phyloP scores from a whole-genome alignment of 2,329 filamentous ascomycete genomes.

The Metarhizium rileyi region DNA sequence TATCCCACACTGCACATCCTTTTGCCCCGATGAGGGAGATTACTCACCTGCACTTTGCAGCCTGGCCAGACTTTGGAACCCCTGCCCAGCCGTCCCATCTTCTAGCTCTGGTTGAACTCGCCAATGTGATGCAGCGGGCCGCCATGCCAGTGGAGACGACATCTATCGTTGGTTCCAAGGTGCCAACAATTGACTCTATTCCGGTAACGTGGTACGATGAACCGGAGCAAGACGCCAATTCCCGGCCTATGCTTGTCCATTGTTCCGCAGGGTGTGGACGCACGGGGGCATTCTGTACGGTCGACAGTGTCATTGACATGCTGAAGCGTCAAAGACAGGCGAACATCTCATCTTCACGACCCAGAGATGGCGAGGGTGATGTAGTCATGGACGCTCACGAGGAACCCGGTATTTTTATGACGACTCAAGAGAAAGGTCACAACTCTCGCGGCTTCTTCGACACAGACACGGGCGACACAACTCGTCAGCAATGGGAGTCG shows the following conservation, averaged over 20 bases:
- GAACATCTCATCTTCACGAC: slow-evolving; percentile 14
- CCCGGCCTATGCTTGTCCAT: slow-evolving; percentile 78
- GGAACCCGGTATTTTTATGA: slow-evolving; percentile 19
- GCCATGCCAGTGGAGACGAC: slow-evolving; percentile 38
- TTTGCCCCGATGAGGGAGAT: slow-evolving; percentile 85
- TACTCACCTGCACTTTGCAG: slow-evolving; percentile 86
- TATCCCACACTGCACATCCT: slow-evolving; percentile 66
- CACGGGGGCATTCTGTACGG: slow-evolving; percentile 92
- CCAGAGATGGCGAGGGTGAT: slow-evolving; percentile 32
- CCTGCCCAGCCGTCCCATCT: slow-evolving; percentile 83
- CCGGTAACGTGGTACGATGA: slow-evolving; percentile 44
- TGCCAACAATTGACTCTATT: slow-evolving; percentile 16
- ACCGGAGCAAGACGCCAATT: slow-evolving; percentile 41
- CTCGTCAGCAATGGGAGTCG: slow-evolving; percentile 3
- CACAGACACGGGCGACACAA: slow-evolving; percentile 9
- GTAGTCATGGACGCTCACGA: slow-evolving; percentile 31
- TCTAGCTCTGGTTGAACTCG: slow-evolving; percentile 80
- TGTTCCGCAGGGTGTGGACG: slow-evolving; percentile 94
- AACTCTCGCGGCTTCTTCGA: slow-evolving; percentile 11
- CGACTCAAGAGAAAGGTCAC: slow-evolving; percentile 14
- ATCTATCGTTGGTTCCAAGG: slow-evolving; percentile 22
- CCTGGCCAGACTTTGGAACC: slow-evolving; percentile 96
- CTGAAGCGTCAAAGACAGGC: slow-evolving; percentile 67
- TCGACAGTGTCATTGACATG: slow-evolving; percentile 94
- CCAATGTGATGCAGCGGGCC: slow-evolving; percentile 61